A percentile compares a stretch with the other conserved stretches of the same genome.
These are phyloP conservation scores for Aegilops longissima DNA, from an alignment of 176 grass and related monocot genomes.

Conservation along the genomic window DNA sequence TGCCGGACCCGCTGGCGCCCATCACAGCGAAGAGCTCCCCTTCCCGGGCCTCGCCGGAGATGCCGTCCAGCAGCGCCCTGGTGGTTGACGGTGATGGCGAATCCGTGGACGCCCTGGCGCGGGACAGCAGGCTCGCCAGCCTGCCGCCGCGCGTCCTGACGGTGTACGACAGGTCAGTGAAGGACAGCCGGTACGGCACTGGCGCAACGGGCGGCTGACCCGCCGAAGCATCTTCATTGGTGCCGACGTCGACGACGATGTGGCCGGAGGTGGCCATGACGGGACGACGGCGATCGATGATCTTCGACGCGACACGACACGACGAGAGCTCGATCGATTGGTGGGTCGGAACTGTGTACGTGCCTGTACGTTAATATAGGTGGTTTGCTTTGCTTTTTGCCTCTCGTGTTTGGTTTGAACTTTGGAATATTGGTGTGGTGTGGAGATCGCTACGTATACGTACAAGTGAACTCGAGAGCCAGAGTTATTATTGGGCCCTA, in stretches of 20 bases:
- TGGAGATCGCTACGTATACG: background rate
- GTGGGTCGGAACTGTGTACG: background rate
- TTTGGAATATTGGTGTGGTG: background rate
- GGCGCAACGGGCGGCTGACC: background rate
- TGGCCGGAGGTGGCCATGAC: constrained; percentile 27
- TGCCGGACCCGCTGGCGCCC: constrained; percentile 86
- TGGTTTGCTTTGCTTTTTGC: background rate
- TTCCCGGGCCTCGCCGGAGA: constrained; percentile 66
- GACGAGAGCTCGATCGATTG: background rate
- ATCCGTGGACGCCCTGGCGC: constrained; percentile 26
- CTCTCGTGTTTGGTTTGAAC: background rate
- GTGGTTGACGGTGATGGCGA: background rate
- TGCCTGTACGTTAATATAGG: background rate
- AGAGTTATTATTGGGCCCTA: no score
- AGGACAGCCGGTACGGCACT: constrained; percentile 59
- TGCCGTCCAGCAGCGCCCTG: constrained; percentile 53
- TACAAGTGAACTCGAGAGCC: no score
- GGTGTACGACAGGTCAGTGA: constrained; percentile 66
- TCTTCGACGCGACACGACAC: background rate
- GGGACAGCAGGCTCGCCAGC: background rate
- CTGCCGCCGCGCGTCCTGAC: constrained; percentile 34
- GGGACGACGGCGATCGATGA: background rate
- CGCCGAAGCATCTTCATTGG: background rate
- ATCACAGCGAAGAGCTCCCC: constrained; percentile 86
- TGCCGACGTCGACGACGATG: constrained; percentile 18